These are phyloP conservation scores for Arctium minus DNA, from an alignment of 129 eudicot genomes.

Conservation along the genomic window DNA sequence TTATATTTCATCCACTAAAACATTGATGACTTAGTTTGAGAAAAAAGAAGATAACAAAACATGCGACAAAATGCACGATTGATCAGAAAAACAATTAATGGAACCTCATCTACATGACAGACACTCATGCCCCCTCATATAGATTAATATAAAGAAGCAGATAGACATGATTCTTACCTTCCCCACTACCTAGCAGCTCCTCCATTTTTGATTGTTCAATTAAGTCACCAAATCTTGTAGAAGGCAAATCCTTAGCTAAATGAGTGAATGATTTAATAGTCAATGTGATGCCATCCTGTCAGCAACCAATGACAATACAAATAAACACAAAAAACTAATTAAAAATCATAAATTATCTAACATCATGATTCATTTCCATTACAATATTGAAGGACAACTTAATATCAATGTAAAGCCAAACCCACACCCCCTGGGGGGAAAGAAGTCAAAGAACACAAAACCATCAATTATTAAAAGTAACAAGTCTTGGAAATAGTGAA, in stretches of 20 bases:
- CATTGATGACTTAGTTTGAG: neutral
- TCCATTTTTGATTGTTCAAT: conserved; percentile 60
- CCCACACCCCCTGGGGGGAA: neutral
- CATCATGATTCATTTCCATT: neutral
- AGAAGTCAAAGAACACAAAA: neutral
- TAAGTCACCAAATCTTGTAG: conserved; percentile 24
- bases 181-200: conserved; percentile 65
- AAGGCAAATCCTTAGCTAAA: conserved; percentile 36
- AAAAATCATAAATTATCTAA: neutral
- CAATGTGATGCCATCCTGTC: conserved; percentile 64
- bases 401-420: neutral
- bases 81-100: neutral
- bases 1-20: neutral
- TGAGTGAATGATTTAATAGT: conserved; percentile 65
- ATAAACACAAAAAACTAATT: neutral
- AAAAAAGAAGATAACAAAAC: neutral
- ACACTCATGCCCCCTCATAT: neutral
- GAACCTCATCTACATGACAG: neutral
- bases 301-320: conserved; percentile 12
- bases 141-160: neutral
- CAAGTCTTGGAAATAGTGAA: neutral
- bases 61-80: neutral
- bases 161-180: conserved; percentile 43
- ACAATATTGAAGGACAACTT: neutral
- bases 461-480: neutral